Base-by-base conservation (phyloP, 352 stramenopile genomes). In the Globisporangium carolinianum region DNA sequence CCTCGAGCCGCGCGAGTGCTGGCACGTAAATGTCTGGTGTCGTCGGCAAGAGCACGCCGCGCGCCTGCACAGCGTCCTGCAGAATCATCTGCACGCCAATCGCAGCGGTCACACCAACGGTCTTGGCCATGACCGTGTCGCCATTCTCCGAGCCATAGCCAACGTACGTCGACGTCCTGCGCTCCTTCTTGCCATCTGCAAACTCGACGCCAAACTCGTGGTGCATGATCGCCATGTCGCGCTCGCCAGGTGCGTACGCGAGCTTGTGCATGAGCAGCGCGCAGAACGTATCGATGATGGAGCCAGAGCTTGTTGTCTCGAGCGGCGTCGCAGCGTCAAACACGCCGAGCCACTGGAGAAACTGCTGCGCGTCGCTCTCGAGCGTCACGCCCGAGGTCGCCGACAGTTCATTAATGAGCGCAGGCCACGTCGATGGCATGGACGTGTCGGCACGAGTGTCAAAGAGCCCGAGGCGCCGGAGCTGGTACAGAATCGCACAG, bases 101-200 rank as follows among this genome's bases (percentile, higher is more conserved):
- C 6, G 94, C 95, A 47, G 93, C 87, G 49, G 91, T 97, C 49
- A 98, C 85, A 6, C 95, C 95, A 35, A 98, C 95, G 9, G 94
- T 98, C 71, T 97, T 97, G 15, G 89, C 88, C 95, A 98, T 98
- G 39, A 97, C 89, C 3, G 91, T 97, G 71, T 97, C 93, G 6
- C 89, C 81, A 6, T 90, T 71, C 36, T 93, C 82, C 6, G 84
- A 86, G 10, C 94, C 95, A 64, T 98, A 98, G 5, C 93, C 86
- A 37, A 98, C 81, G 37, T 98, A 90, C 10, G 83, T 97, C 1
- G 88, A 97, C 8, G 81, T 91, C 41, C 96, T 87, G 60, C 73
- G 84, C 72, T 98, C 89, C 58, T 86, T 84, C 57, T 82, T 86
- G 45, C 80, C 84, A 53, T 94, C 81, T 43, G 75, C 64, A 54